Conservation (phyloP, 129 eudicot genomes). For the Chrysanthemum seticuspe region DNA sequence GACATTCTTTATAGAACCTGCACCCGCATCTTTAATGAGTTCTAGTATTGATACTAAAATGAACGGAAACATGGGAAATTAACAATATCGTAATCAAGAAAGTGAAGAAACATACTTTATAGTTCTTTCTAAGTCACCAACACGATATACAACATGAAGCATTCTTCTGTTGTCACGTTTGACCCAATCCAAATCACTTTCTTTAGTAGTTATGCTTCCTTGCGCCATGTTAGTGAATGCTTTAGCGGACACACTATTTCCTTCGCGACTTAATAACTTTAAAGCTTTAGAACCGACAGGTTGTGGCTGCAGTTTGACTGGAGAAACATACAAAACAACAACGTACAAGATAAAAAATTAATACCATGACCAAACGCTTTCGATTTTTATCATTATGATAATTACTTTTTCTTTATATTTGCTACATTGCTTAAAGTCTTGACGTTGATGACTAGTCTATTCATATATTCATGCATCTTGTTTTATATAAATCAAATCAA, state of each 20-base stretch:
- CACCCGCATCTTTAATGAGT: slow-evolving; percentile 1
- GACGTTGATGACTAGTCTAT: too few relatives aligned
- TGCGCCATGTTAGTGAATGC: slow-evolving; percentile 44
- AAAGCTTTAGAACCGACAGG: slow-evolving; percentile 43
- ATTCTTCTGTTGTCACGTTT: slow-evolving; percentile 76
- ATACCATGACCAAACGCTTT: background rate
- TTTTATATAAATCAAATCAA: too few relatives aligned
- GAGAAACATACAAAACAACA: slow-evolving; percentile 20
- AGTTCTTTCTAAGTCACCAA: slow-evolving; percentile 89
- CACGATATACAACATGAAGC: slow-evolving; percentile 98
- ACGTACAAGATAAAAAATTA: background rate
- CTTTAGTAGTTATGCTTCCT: slow-evolving; percentile 27
- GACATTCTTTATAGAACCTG: slow-evolving; percentile 93
- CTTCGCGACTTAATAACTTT: slow-evolving; percentile 43
- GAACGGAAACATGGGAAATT: background rate
- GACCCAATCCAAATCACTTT: slow-evolving; percentile 70
- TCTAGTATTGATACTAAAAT: background rate
- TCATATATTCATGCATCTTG: too few relatives aligned
- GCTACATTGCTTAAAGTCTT: background rate
- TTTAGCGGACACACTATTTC: slow-evolving; percentile 29
- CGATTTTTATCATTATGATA: background rate
- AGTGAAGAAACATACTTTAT: slow-evolving; percentile 80
- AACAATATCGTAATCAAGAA: slow-evolving; percentile 6
- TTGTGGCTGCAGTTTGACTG: slow-evolving; percentile 59
- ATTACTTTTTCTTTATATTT: background rate